phyloP scores from a whole-genome alignment of 768 basidiomycete species.

The Lactarius psammicola region DNA sequence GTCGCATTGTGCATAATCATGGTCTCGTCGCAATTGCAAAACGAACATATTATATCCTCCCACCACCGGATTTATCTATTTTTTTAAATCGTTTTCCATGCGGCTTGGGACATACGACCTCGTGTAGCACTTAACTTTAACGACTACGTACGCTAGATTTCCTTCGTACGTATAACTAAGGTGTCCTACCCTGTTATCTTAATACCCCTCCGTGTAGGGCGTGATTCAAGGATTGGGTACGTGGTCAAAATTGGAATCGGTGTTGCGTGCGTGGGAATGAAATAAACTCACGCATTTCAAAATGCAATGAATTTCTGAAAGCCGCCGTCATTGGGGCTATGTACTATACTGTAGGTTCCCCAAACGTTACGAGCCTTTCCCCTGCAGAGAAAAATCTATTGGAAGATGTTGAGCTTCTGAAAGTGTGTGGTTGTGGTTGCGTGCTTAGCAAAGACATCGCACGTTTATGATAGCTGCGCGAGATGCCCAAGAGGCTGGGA shows the following conservation, averaged over 20 bases:
- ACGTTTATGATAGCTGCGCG: not conserved
- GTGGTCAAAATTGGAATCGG: not conserved
- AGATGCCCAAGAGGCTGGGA: not conserved
- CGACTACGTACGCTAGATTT: not conserved
- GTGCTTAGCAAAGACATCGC: not conserved
- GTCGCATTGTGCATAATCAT: not conserved
- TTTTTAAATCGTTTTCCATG: too few species aligned
- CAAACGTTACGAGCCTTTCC: not conserved
- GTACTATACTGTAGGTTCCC: too few species aligned
- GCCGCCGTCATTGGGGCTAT: too few species aligned
- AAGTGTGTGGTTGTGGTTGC: not conserved
- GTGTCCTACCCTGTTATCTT: not conserved
- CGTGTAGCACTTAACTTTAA: too few species aligned
- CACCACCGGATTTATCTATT: too few species aligned
- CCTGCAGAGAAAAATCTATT: not conserved
- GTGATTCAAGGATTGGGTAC: not conserved
- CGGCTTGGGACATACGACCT: too few species aligned
- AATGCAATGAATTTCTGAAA: too few species aligned
- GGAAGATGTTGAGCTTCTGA: too few species aligned
- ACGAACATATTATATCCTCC: not conserved
- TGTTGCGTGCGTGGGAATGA: not conserved
- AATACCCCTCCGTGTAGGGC: not conserved
- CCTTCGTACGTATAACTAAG: not conserved
- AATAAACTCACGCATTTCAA: not conserved
- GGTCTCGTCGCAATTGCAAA: not conserved